phyloP scores from a whole-genome alignment of 140 eudicot genomes.

The Anethum foeniculum region DNA sequence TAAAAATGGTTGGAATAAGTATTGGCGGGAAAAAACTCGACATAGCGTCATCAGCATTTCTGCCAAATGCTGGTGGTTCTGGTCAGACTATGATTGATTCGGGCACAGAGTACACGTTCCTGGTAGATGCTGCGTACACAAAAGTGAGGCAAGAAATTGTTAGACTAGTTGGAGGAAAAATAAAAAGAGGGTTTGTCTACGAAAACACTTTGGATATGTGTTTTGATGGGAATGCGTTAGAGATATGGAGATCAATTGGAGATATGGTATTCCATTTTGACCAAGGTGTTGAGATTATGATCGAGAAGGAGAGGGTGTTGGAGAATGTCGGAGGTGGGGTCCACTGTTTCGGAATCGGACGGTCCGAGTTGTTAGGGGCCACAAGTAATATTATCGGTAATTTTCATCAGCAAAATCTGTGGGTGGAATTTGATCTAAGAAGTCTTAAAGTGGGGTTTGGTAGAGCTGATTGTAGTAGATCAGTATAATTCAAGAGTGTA shows the following conservation, averaged over 20 bases:
- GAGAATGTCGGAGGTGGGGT: constrained; percentile 71
- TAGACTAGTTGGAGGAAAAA: constrained; percentile 36
- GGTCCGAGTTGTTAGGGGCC: constrained; percentile 53
- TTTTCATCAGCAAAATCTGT: constrained; percentile 72
- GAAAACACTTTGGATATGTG: constrained; percentile 71
- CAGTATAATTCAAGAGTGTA: neutral
- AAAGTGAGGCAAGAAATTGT: constrained; percentile 44
- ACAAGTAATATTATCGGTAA: constrained; percentile 83
- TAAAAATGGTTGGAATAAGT: constrained; percentile 46
- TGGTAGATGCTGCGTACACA: constrained; percentile 59
- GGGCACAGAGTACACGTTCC: constrained; percentile 64
- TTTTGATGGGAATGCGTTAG: constrained; percentile 47
- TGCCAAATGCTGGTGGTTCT: constrained; percentile 70
- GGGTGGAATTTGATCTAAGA: constrained; percentile 79
- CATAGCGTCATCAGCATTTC: constrained; percentile 43
- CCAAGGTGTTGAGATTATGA: constrained; percentile 51
- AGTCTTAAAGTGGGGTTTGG: constrained; percentile 69
- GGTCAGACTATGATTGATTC: constrained; percentile 87
- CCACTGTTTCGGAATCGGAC: constrained; percentile 71
- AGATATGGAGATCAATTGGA: constrained; percentile 61
- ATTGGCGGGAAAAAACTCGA: constrained; percentile 46
- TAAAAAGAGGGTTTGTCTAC: constrained; percentile 52
- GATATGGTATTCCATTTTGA: constrained; percentile 55
- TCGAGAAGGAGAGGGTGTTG: constrained; percentile 42
- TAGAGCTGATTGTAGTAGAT: constrained; percentile 64